These are phyloP conservation scores for Exophiala phaeomuriformis DNA, from an alignment of 2,329 filamentous ascomycete genomes.

Conservation along the genomic window DNA sequence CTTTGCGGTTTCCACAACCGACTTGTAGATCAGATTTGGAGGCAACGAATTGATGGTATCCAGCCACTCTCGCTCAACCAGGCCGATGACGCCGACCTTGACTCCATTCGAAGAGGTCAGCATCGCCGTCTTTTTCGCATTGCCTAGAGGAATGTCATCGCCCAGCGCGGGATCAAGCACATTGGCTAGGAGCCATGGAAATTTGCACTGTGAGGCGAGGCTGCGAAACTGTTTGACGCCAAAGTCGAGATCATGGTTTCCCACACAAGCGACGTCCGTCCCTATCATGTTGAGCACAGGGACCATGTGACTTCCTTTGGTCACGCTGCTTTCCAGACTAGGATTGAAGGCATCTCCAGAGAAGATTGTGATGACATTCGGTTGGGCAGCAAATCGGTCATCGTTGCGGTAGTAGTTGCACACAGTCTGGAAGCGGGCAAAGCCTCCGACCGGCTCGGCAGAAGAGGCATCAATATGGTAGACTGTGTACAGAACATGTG, in stretches of 20 bases:
- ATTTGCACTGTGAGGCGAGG: constrained; percentile 65
- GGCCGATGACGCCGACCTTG: constrained; percentile 75
- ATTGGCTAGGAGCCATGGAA: constrained; percentile 87
- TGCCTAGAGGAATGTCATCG: constrained; percentile 64
- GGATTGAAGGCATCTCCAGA: constrained; percentile 92
- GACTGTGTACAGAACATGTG: constrained; percentile 40
- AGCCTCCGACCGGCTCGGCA: constrained; percentile 62
- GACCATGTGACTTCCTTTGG: constrained; percentile 82
- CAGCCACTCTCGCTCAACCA: constrained; percentile 83
- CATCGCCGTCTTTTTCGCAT: constrained; percentile 67
- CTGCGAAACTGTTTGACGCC: constrained; percentile 73
- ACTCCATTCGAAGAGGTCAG: constrained; percentile 74
- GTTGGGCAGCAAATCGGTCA: constrained; percentile 54
- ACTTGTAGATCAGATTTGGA: constrained; percentile 73
- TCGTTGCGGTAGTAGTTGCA: constrained; percentile 65
- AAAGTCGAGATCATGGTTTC: constrained; percentile 92
- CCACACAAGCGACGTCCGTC: constrained; percentile 74
- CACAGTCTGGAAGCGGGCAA: constrained; percentile 71
- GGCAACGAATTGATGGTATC: constrained; percentile 82
- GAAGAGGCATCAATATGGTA: constrained; percentile 65
- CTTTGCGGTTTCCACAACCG: constrained; percentile 65
- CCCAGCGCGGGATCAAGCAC: constrained; percentile 68
- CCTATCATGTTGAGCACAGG: constrained; percentile 70
- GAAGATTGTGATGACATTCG: constrained; percentile 69
- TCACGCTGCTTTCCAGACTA: constrained; percentile 78